Conservation (phyloP, 768 basidiomycete species). For the Psilocybe azurescens region DNA sequence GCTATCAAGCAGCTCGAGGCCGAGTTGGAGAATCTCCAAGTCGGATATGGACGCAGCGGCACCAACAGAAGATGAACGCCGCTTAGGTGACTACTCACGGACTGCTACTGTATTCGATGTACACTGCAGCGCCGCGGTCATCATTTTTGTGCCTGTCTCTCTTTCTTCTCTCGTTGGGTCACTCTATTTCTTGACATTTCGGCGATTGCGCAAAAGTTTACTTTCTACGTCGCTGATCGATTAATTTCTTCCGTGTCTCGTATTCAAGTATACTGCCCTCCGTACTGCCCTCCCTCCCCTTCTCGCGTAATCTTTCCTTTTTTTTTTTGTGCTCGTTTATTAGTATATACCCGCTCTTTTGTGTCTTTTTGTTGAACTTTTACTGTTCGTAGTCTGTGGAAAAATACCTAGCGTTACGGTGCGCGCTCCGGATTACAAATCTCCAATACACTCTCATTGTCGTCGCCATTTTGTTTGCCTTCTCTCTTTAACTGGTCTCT, state of each 20-base stretch:
- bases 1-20: constrained; percentile 91
- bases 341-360: not conserved
- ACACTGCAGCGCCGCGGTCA: not conserved
- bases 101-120: not conserved
- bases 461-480: too few species aligned
- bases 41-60: constrained; percentile 77
- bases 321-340: too few species aligned
- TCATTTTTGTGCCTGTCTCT: not conserved
- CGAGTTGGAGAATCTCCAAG: constrained; percentile 89
- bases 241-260: too few species aligned
- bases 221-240: not conserved
- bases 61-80: constrained; percentile 61
- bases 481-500: too few species aligned
- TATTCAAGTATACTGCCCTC: too few species aligned
- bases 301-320: too few species aligned
- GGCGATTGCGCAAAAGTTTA: not conserved
- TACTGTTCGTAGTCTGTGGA: not conserved
- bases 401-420: not conserved
- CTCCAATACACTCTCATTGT: too few species aligned
- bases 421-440: not conserved
- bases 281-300: too few species aligned
- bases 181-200: not conserved
- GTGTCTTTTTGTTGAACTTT: not conserved
- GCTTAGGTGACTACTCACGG: not conserved
- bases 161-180: not conserved